A percentile compares a stretch with the other conserved stretches of the same genome.
These are phyloP conservation scores for Cladophialophora yegresii DNA, from an alignment of 2,329 filamentous ascomycete species.

Conservation along the genomic window DNA sequence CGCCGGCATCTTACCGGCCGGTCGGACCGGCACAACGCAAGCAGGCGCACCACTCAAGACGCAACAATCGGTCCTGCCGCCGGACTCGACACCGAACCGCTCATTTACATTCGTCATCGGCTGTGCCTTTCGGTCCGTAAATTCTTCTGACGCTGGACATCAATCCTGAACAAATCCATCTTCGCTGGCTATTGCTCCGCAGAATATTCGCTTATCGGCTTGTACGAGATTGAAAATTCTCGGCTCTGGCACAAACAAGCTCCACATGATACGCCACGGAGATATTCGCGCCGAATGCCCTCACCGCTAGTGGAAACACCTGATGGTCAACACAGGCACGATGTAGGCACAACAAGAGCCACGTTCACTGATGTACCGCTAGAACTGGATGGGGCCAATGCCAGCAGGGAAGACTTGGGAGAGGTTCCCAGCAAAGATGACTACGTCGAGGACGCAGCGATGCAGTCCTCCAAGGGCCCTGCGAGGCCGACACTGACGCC, in stretches of 20 bases:
- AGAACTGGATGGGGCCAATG: not conserved
- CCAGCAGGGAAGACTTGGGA: slow-evolving; percentile 9
- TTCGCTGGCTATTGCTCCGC: slow-evolving; percentile 12
- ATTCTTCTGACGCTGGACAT: not conserved
- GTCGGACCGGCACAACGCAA: not conserved
- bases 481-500: slow-evolving; percentile 20
- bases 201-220: slow-evolving; percentile 7
- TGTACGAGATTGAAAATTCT: not conserved
- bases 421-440: slow-evolving; percentile 6
- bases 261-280: slow-evolving; percentile 13
- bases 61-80: slow-evolving; percentile 1
- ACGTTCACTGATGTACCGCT: slow-evolving; percentile 11
- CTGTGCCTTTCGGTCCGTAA: not conserved
- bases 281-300: slow-evolving; percentile 20
- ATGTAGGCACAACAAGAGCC: slow-evolving; percentile 13
- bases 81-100: not conserved
- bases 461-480: not conserved
- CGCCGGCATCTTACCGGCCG: slow-evolving; percentile 9
- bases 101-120: slow-evolving; percentile 2
- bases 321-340: not conserved
- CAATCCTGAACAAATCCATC: not conserved
- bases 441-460: slow-evolving; percentile 2
- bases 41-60: not conserved
- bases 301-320: slow-evolving; percentile 16
- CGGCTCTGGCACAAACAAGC: slow-evolving; percentile 1